Evolutionary conservation across 2,329 filamentous ascomycete genomes (phyloP).

Genomic region (Seiridium cupressi): DNA sequence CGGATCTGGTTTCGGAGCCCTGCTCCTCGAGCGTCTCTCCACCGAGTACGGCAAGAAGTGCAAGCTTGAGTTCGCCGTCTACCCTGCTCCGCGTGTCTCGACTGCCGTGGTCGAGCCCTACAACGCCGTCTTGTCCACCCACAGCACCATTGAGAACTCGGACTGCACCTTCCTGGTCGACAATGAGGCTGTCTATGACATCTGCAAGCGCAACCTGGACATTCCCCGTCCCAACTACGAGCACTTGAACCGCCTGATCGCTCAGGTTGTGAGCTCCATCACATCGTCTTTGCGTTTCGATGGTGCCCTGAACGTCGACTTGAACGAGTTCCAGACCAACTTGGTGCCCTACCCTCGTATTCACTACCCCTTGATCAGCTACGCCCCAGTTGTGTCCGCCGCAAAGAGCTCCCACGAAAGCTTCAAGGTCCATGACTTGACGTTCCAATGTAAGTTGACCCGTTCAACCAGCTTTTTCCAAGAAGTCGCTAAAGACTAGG

Average conservation of each 20-base stretch:
- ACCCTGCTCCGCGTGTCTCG: conserved; percentile 68
- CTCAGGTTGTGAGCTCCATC: conserved; percentile 73
- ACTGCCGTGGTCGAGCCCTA: conserved; percentile 73
- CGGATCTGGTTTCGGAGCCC: conserved; percentile 70
- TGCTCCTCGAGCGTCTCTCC: conserved; percentile 70
- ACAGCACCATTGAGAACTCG: conserved; percentile 76
- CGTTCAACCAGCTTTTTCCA: background rate
- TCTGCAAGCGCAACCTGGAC: conserved; percentile 70
- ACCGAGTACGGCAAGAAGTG: conserved; percentile 75
- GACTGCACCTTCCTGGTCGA: conserved; percentile 77
- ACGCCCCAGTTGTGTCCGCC: conserved; percentile 68
- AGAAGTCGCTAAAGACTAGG: conserved; percentile 10
- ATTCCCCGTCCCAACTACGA: conserved; percentile 68
- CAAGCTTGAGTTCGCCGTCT: conserved; percentile 74
- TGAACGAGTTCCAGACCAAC: conserved; percentile 79
- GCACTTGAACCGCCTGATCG: conserved; percentile 71
- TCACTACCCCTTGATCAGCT: conserved; percentile 72
- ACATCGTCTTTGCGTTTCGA: conserved; percentile 72
- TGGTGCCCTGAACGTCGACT: conserved; percentile 69
- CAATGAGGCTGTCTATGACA: conserved; percentile 74
- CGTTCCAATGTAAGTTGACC: conserved; percentile 63
- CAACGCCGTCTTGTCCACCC: conserved; percentile 71
- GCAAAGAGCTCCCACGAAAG: conserved; percentile 81
- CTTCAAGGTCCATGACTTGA: conserved; percentile 80
- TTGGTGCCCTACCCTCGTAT: conserved; percentile 72